These are phyloP conservation scores for Mycena galericulata DNA, from an alignment of 768 basidiomycete genomes.

Conservation along the genomic window DNA sequence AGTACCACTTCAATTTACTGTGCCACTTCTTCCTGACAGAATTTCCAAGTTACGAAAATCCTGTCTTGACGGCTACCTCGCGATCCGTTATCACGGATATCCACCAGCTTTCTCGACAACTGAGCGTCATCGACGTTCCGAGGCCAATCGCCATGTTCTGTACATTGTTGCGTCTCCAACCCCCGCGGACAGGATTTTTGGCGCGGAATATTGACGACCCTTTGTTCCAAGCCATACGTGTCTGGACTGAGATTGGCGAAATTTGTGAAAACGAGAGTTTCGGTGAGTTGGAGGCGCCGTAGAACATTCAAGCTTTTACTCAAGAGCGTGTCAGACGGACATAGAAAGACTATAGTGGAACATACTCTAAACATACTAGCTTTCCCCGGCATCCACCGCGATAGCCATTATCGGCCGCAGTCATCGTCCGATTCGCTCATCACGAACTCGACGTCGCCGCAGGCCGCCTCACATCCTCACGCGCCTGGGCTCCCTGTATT, in stretches of 20 bases:
- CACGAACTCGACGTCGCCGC: conserved; percentile 39
- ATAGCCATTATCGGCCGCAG: conserved; percentile 43
- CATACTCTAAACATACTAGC: conserved; percentile 84
- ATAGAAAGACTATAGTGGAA: conserved; percentile 79
- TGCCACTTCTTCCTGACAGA: conserved; percentile 19
- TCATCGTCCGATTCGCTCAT: conserved; percentile 54
- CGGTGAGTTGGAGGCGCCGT: conserved; percentile 57
- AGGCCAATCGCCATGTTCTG: conserved; percentile 70
- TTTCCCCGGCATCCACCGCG: conserved; percentile 76
- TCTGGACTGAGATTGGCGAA: conserved; percentile 83
- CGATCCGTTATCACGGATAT: conserved; percentile 80
- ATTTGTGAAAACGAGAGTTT: conserved; percentile 85
- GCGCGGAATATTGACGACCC: conserved; percentile 47
- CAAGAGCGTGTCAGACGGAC: conserved; percentile 65
- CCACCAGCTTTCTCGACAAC: conserved; percentile 67
- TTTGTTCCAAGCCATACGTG: conserved; percentile 72
- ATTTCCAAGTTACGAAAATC: conserved; percentile 78
- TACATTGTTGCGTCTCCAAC: conserved; percentile 62
- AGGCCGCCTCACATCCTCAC: conserved; percentile 40
- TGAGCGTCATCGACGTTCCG: conserved; percentile 76
- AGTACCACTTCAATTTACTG: conserved; percentile 38
- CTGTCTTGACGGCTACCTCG: conserved; percentile 80
- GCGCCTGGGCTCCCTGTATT: conserved; percentile 66
- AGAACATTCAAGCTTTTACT: conserved; percentile 23
- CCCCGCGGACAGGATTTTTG: conserved; percentile 43